These are phyloP conservation scores for Parachlorella kessleri DNA, from an alignment of 139 green algal species.

Conservation along the genomic window DNA sequence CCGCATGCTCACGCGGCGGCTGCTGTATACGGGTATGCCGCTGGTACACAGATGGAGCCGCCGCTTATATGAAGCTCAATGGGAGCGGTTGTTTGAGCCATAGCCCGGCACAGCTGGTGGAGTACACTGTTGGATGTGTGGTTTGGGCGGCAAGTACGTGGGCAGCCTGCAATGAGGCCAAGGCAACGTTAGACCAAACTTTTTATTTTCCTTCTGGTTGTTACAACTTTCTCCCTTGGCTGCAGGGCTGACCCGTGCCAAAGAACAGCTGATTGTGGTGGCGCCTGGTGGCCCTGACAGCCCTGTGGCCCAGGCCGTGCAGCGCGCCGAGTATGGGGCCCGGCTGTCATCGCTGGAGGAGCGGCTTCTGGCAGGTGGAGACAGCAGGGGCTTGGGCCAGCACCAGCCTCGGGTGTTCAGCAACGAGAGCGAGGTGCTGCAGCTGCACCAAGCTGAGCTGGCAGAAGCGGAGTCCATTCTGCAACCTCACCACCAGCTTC, in stretches of 20 bases:
- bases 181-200: neutral
- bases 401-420: constrained; percentile 3
- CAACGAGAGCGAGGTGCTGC: constrained; percentile 10
- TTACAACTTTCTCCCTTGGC: neutral
- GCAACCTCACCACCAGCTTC: too few relatives aligned
- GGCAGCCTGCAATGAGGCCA: neutral
- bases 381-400: neutral
- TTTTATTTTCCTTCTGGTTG: neutral
- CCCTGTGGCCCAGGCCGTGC: constrained; percentile 40
- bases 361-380: constrained; percentile 9
- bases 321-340: constrained; percentile 1
- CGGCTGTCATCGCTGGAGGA: constrained; percentile 38
- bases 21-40: constrained; percentile 77
- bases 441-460: too few relatives aligned
- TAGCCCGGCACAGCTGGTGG: too few relatives aligned
- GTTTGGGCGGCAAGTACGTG: neutral
- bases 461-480: too few relatives aligned
- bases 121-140: too few relatives aligned
- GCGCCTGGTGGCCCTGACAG: neutral
- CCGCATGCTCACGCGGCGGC: constrained; percentile 62
- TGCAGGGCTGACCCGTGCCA: constrained; percentile 57
- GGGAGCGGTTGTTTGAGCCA: neutral
- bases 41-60: neutral
- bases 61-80: neutral
- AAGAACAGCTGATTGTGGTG: constrained; percentile 60